phyloP scores from a whole-genome alignment of 139 green algal species.

The Nannochloris sp. region DNA sequence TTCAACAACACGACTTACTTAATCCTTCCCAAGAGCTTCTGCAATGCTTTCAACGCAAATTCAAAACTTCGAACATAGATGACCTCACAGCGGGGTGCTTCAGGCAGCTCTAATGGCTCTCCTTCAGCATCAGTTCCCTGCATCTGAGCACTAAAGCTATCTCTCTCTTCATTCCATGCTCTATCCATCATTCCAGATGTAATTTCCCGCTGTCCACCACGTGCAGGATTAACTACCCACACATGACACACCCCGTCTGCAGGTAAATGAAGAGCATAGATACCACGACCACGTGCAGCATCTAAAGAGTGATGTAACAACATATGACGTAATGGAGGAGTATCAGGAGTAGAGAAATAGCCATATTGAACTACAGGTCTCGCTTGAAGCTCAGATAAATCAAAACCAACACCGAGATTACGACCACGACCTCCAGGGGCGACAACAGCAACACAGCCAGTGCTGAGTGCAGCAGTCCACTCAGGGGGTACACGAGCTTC shows the following conservation, averaged over 20 bases:
- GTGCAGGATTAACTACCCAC: conserved; percentile 31
- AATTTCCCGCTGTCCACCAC: conserved; percentile 40
- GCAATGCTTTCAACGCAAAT: conserved; percentile 6
- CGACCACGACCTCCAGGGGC: conserved; percentile 18
- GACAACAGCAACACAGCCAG: conserved; percentile 65
- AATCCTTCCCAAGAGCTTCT: conserved; percentile 11
- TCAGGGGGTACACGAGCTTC: conserved; percentile 67
- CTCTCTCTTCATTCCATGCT: conserved; percentile 46
- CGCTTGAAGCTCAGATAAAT: conserved; percentile 63
- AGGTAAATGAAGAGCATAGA: conserved; percentile 55
- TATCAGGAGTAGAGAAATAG: conserved; percentile 26
- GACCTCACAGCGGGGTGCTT: conserved; percentile 35
- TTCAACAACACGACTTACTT: background rate
- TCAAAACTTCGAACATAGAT: conserved; percentile 43
- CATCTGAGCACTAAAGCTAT: background rate
- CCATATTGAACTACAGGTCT: conserved; percentile 19
- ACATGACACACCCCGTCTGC: conserved; percentile 15
- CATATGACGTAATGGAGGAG: conserved; percentile 54
- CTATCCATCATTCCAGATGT: conserved; percentile 31
- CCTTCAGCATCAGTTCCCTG: background rate
- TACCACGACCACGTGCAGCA: conserved; percentile 19
- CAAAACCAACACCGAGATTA: conserved; percentile 47
- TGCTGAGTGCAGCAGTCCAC: conserved; percentile 46
- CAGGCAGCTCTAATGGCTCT: background rate
- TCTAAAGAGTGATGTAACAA: conserved; percentile 57